These are phyloP conservation scores for Pseudogymnoascus sp. DNA, from an alignment of 2,329 filamentous ascomycete genomes.

Conservation along the genomic window DNA sequence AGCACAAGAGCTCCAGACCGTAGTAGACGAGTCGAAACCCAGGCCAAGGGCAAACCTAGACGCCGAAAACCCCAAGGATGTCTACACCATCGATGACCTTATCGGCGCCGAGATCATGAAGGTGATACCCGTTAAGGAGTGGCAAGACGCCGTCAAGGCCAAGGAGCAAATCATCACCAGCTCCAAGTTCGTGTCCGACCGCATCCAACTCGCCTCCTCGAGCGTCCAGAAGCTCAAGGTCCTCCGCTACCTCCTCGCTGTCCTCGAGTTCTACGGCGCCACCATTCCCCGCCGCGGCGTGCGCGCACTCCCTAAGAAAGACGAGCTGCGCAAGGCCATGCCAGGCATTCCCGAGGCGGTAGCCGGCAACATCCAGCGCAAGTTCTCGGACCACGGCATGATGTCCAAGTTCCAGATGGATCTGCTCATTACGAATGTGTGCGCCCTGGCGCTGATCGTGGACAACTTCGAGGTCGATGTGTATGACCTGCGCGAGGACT, in stretches of 20 bases:
- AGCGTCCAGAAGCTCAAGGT: conserved; percentile 48
- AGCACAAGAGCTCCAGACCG: conserved; percentile 54
- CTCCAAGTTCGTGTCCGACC: conserved; percentile 57
- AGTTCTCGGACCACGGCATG: conserved; percentile 55
- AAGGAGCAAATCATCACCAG: conserved; percentile 47
- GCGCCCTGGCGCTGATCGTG: conserved; percentile 60
- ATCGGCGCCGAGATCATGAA: conserved; percentile 61
- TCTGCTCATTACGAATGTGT: conserved; percentile 64
- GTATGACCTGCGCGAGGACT: conserved; percentile 59
- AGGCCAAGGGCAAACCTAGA: conserved; percentile 61
- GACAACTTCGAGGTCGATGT: conserved; percentile 69
- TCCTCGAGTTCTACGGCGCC: conserved; percentile 45
- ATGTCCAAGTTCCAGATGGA: conserved; percentile 67
- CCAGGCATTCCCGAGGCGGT: conserved; percentile 52
- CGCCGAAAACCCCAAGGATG: conserved; percentile 60
- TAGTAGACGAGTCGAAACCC: conserved; percentile 60
- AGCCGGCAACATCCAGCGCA: conserved; percentile 58
- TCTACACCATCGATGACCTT: conserved; percentile 59
- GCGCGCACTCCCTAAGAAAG: conserved; percentile 48
- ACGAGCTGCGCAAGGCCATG: conserved; percentile 51
- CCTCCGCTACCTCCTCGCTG: conserved; percentile 51
- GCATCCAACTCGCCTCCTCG: conserved; percentile 45
- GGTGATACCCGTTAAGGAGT: conserved; percentile 61
- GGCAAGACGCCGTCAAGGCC: conserved; percentile 58
- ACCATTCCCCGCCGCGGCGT: conserved; percentile 38